Evolutionary conservation across 1,284 basidiomycete species (phyloP).

Genomic region (Athelia psychrophila): DNA sequence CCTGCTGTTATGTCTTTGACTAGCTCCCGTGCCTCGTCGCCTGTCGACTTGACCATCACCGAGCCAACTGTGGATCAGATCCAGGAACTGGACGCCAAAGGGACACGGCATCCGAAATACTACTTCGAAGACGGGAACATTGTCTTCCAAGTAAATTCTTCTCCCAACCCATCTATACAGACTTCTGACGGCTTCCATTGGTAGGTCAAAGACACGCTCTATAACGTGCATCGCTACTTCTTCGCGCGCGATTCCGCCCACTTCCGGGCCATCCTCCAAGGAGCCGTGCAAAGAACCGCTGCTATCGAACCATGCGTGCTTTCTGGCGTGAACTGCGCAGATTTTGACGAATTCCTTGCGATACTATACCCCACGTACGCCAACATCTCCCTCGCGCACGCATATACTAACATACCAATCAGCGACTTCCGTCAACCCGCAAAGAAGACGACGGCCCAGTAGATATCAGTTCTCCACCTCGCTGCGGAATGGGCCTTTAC

Average conservation of each 20-base stretch:
- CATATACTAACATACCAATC: neutral
- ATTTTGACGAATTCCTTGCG: slow-evolving; percentile 11
- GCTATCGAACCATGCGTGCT: too few relatives aligned
- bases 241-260: slow-evolving; percentile 30
- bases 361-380: slow-evolving; percentile 5
- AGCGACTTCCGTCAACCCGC: slow-evolving; percentile 29
- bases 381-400: too few relatives aligned
- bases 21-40: too few relatives aligned
- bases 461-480: slow-evolving; percentile 35
- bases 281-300: slow-evolving; percentile 6
- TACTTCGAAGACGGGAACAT: too few relatives aligned
- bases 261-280: slow-evolving; percentile 21
- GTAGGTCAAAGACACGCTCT: slow-evolving; percentile 23
- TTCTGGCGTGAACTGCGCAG: slow-evolving; percentile 28
- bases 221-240: slow-evolving; percentile 25
- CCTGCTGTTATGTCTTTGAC: too few relatives aligned
- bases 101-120: too few relatives aligned
- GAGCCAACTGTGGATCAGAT: too few relatives aligned
- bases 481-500: slow-evolving; percentile 29
- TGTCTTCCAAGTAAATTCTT: too few relatives aligned
- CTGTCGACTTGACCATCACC: too few relatives aligned
- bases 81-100: too few relatives aligned
- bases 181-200: too few relatives aligned
- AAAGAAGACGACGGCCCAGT: slow-evolving; percentile 29
- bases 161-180: too few relatives aligned